These are phyloP conservation scores for Luffa aegyptiaca DNA, from an alignment of 306 rosid species.

Conservation along the genomic window DNA sequence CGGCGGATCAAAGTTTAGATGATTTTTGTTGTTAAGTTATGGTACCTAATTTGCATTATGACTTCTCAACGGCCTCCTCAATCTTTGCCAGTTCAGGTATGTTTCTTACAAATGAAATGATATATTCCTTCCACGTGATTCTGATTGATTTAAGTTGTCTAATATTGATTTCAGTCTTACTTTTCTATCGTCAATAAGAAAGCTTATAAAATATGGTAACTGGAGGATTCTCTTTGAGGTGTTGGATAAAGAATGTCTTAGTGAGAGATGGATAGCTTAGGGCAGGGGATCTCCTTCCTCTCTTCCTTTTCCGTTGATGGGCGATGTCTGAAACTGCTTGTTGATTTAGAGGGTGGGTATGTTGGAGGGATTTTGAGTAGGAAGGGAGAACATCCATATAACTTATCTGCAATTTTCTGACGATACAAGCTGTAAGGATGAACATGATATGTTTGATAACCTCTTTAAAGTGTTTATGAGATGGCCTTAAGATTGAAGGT, in stretches of 20 bases:
- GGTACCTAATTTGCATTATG: neutral
- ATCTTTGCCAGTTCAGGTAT: neutral
- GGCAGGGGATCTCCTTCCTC: neutral
- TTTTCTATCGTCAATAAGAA: neutral
- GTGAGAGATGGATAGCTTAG: neutral
- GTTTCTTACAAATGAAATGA: neutral
- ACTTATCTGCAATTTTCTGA: neutral
- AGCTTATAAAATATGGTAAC: neutral
- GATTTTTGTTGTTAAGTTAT: neutral
- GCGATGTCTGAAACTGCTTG: neutral
- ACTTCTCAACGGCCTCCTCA: neutral
- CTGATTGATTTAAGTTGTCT: neutral
- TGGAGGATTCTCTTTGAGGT: neutral
- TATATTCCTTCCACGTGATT: neutral
- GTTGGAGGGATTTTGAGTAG: neutral
- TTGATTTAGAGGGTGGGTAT: neutral
- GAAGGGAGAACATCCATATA: neutral
- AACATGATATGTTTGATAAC: neutral
- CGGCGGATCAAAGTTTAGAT: neutral
- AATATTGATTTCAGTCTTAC: neutral
- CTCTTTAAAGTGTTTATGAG: neutral
- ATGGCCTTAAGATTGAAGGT: neutral
- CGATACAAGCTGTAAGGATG: neutral
- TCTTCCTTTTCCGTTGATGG: neutral
- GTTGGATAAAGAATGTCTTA: neutral